phyloP scores from a whole-genome alignment of 306 rosid genomes.

The Cucurbita moschata region DNA sequence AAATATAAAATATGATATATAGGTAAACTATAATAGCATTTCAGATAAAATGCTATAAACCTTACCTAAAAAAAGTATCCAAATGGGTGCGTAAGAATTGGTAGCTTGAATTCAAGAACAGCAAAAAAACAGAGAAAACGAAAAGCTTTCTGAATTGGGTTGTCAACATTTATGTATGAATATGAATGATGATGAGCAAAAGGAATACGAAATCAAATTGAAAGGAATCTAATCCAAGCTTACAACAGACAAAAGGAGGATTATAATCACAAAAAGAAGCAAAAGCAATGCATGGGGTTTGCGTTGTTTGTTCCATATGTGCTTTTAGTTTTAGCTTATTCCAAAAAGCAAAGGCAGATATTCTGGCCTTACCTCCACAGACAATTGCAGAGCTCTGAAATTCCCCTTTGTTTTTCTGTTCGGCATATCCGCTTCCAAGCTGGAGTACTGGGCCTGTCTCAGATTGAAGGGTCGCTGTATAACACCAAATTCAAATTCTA shows the following conservation, averaged over 20 bases:
- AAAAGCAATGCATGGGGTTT: neutral
- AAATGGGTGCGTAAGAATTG: neutral
- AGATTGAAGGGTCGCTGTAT: neutral
- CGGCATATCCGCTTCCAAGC: neutral
- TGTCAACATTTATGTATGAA: neutral
- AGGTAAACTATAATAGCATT: no score
- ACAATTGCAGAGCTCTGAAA: neutral
- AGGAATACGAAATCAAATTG: neutral
- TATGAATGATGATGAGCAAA: neutral
- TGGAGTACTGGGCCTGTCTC: neutral
- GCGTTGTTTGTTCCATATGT: conserved; percentile 1
- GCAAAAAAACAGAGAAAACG: neutral
- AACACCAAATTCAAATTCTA: neutral
- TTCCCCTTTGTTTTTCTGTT: neutral
- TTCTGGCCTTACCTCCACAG: neutral
- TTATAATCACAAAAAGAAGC: neutral
- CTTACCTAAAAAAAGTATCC: neutral
- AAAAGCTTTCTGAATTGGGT: neutral
- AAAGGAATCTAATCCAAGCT: conserved; percentile 1
- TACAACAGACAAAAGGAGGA: conserved; percentile 3
- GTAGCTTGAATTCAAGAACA: neutral
- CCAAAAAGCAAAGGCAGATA: neutral
- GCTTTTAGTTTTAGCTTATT: neutral
- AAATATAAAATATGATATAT: no score
- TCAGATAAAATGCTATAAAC: neutral